These are phyloP conservation scores for Colletotrichum incanum DNA, from an alignment of 2,329 filamentous ascomycete species.

Conservation along the genomic window DNA sequence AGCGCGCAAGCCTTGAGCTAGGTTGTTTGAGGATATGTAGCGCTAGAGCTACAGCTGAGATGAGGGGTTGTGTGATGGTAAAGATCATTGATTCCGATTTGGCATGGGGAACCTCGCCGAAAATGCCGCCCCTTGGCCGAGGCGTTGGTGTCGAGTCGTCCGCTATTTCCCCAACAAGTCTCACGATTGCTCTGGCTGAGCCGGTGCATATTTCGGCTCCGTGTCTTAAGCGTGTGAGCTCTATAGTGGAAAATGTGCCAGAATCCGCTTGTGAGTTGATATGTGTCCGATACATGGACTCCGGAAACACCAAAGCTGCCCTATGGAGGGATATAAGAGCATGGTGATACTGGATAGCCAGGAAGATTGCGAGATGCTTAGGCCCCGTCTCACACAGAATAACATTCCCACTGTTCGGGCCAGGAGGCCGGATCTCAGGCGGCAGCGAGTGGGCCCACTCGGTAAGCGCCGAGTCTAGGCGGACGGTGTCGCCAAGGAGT, in stretches of 20 bases:
- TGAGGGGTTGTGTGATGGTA: conserved; percentile 41
- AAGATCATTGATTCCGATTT: conserved; percentile 22
- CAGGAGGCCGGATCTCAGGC: conserved; percentile 6
- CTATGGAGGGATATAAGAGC: conserved; percentile 45
- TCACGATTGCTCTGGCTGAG: conserved; percentile 26
- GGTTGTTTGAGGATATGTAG: conserved; percentile 45
- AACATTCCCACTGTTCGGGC: conserved; percentile 14
- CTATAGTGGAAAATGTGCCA: conserved; percentile 1
- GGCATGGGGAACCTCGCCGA: background rate
- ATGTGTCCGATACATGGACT: conserved; percentile 41
- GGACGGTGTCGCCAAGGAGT: conserved; percentile 39
- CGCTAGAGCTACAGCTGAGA: conserved; percentile 44
- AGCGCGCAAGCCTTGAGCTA: conserved; percentile 42
- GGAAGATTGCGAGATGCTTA: conserved; percentile 33
- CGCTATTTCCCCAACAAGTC: conserved; percentile 27
- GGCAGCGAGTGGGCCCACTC: conserved; percentile 43
- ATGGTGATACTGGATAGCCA: conserved; percentile 27
- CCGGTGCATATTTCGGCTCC: conserved; percentile 31
- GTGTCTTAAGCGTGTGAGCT: conserved; percentile 18
- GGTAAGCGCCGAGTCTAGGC: conserved; percentile 42
- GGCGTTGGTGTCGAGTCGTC: conserved; percentile 15
- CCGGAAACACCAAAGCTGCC: conserved; percentile 43
- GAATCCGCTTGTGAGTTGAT: conserved; percentile 38
- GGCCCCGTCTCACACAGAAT: conserved; percentile 2
- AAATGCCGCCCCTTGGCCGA: background rate